Base-by-base conservation (phyloP, 768 basidiomycete species). In the Panaeolus cyanescens region DNA sequence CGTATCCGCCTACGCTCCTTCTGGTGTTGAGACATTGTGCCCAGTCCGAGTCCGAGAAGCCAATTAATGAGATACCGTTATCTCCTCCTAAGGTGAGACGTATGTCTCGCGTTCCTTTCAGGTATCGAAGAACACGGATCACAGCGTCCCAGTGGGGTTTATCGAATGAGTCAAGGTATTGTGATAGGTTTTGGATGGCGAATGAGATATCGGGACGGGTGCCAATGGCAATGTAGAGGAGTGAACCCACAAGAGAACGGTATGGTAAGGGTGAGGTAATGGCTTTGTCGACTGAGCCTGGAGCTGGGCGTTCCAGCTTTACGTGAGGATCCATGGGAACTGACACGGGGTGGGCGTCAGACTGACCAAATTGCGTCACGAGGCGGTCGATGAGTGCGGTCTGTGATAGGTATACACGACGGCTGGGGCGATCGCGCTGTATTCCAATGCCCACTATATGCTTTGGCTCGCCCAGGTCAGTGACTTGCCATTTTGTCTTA, bases 401-500 rank as follows among this genome's bases (percentile, higher is more conserved):
- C 25, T 65, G 62, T 0, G 64, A 60, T 2, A 75, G 31, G 15
- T 28, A 40, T 10, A 72, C 42, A 0, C 61, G 62, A 32, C 58
- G 58, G 20, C 30, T 12, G 0, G 19, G 10, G 17, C 60, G 64
- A 33, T 75, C 62, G 0, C 66, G 64, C 0, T 55, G 36, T 25
- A 78, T 71, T 2, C 64, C 65, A 20, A 80, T 74, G 0, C 77
- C 77, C 3, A 80, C 54, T 28, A 65, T 59, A 20, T 66, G 68
- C 12, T 65, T 65, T 6, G 70, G 61, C 8, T 69, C 63, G 0
- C 73, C 76, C 0, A 75, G 67, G 31, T 77, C 74, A 3, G 67
- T 68, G 8, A 80, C 75, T 9, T 61, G 60, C 71, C 73, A 81
- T 3, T 63, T 32, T 1, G 30, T 39, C 2, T 62, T 31, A 6